These are phyloP conservation scores for Pholiota conissans DNA, from an alignment of 768 basidiomycete genomes.

Conservation along the genomic window DNA sequence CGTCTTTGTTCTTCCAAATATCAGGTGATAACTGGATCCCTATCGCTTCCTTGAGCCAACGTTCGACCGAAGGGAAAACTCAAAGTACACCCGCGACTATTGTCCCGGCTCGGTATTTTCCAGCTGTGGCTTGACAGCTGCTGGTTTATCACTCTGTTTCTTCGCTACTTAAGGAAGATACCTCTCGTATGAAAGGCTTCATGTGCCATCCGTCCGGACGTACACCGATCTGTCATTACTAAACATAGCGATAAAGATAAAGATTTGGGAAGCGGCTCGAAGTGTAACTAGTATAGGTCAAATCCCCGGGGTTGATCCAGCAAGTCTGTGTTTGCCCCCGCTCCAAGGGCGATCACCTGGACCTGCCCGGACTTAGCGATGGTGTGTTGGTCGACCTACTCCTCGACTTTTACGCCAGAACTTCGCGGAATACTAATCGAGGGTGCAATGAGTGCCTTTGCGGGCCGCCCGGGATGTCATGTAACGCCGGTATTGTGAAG, in stretches of 20 bases:
- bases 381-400: neutral
- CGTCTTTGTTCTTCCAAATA: neutral
- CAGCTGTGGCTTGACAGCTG: conserved; percentile 11
- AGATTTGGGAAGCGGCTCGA: neutral
- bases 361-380: neutral
- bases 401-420: neutral
- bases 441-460: neutral
- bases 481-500: neutral
- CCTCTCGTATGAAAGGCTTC: neutral
- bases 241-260: conserved; percentile 3
- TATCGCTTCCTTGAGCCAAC: neutral
- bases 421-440: neutral
- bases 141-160: neutral
- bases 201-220: conserved; percentile 6
- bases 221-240: neutral
- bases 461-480: neutral
- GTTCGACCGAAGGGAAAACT: neutral
- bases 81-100: neutral
- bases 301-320: conserved; percentile 22
- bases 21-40: conserved; percentile 2
- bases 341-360: neutral
- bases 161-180: neutral
- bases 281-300: conserved; percentile 14
- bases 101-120: conserved; percentile 4
- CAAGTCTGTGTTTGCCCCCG: neutral